These are phyloP conservation scores for Sungouiozyma ichnusensis DNA, from an alignment of 805 yeast genomes.

Conservation along the genomic window DNA sequence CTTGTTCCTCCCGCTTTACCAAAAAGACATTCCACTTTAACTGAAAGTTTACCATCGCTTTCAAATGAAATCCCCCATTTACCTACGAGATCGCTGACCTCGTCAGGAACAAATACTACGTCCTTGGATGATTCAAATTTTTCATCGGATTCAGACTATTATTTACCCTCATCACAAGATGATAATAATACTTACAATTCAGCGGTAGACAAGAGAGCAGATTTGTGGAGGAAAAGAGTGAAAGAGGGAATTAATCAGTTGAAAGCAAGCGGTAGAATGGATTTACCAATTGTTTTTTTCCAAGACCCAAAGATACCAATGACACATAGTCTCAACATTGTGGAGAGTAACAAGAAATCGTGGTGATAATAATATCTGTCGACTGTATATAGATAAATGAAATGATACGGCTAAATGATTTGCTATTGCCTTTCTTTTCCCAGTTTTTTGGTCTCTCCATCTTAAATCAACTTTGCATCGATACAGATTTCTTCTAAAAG, in stretches of 20 bases:
- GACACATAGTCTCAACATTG: conserved; percentile 12
- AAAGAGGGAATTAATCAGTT: conserved; percentile 28
- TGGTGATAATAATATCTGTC: not conserved
- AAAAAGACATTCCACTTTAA: not conserved
- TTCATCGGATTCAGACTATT: conserved; percentile 8
- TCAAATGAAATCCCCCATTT: not conserved
- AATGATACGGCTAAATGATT: not conserved
- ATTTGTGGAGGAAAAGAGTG: conserved; percentile 47
- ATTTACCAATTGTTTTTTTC: conserved; percentile 22
- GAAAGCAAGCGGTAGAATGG: conserved; percentile 10
- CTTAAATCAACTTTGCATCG: not conserved
- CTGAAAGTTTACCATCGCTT: not conserved
- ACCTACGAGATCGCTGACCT: not conserved
- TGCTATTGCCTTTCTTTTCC: not conserved
- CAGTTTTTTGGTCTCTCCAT: too few relatives aligned
- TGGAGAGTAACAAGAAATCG: not conserved
- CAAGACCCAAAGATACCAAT: conserved; percentile 19
- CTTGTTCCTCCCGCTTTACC: not conserved
- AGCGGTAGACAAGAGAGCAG: conserved; percentile 39
- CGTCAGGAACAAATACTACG: not conserved
- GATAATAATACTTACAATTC: conserved; percentile 19
- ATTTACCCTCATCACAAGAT: conserved; percentile 22
- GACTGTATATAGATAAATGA: too few relatives aligned
- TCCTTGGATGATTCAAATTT: not conserved
- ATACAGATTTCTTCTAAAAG: not conserved